Base-by-base conservation (phyloP, 2,329 filamentous ascomycete genomes). In the Calonectria naviculata region DNA sequence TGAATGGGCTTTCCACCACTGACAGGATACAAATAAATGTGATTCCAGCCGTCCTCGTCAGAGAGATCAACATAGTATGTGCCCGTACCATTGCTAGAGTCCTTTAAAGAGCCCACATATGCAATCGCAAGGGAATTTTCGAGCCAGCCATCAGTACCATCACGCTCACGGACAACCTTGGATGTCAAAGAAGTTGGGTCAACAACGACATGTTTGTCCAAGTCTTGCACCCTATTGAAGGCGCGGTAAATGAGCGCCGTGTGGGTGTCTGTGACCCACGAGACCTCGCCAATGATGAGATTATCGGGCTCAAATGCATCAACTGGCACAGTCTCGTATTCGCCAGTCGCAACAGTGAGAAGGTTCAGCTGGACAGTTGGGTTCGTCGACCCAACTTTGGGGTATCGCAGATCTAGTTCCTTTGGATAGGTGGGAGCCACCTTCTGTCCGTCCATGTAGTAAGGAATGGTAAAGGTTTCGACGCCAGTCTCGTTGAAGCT, bases 401-500 rank as follows among this genome's bases (percentile, higher is more conserved):
- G 92, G 73, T 94, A 93, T 15, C 91, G 86, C 58, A 94, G 80
- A 28, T 92, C 87, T 2, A 93, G 82, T 73, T 93, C 89, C 0
- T 84, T 80, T 1, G 92, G 91, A 76, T 94, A 93, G 0, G 87
- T 82, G 0, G 90, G 90, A 0, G 91, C 89, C 17, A 90, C 79
- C 28, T 87, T 81, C 70, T 89, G 81, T 68, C 87, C 84, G 65
- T 89, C 85, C 88, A 92, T 92, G 80, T 90, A 93, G 80, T 93
- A 93, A 0, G 90, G 90, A 13, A 94, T 86, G 0, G 87, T 90
- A 80, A 90, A 93, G 1, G 91, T 93, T 4, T 86, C 87, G 8
- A 94, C 92, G 1, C 91, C 91, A 0, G 91, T 93, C 84, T 94
- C 91, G 80, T 98, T 95, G 8, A 97, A 98, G 58, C 95, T 92